Conservation (phyloP, 2,329 filamentous ascomycete genomes). For the Phaeoacremonium minimum region DNA sequence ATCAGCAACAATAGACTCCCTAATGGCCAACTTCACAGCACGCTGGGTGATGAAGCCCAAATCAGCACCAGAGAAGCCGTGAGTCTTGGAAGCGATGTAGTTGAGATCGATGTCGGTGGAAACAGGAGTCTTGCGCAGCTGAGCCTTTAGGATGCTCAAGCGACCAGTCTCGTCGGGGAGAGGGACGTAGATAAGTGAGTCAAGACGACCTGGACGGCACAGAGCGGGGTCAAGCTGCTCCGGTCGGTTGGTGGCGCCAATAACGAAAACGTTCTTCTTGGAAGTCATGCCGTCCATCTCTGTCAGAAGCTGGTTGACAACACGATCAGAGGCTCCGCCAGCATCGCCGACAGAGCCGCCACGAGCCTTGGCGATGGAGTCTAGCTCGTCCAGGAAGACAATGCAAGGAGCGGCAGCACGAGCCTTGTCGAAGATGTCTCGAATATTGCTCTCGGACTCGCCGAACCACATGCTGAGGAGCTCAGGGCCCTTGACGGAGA, state of each 20-base stretch:
- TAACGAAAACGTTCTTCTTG: constrained; percentile 99
- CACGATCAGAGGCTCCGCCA: constrained; percentile 96
- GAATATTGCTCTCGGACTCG: constrained; percentile 99
- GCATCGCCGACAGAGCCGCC: constrained; percentile 94
- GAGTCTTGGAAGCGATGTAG: constrained; percentile 93
- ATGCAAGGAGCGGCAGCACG: constrained; percentile 96
- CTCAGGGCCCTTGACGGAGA: constrained; percentile 98
- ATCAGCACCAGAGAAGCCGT: constrained; percentile 99
- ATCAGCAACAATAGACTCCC: constrained; percentile 84
- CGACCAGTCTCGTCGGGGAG: constrained; percentile 89
- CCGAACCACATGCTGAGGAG: constrained; percentile 99
- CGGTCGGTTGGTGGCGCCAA: constrained; percentile 96
- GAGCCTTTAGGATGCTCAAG: constrained; percentile 85
- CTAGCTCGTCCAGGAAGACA: constrained; percentile 97
- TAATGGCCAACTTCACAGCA: constrained; percentile 98
- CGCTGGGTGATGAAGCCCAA: constrained; percentile 98
- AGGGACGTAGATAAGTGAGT: constrained; percentile 97
- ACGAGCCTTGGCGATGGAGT: constrained; percentile 99
- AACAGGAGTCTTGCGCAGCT: constrained; percentile 97
- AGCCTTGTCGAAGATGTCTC: constrained; percentile 99
- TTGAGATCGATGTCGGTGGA: constrained; percentile 79
- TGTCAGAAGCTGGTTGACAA: constrained; percentile 98
- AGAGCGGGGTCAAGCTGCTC: constrained; percentile 98
- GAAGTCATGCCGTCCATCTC: constrained; percentile 99
- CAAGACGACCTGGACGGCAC: constrained; percentile 96